phyloP scores from a whole-genome alignment of 345 rosid species.

The Eucalyptus brandiana region DNA sequence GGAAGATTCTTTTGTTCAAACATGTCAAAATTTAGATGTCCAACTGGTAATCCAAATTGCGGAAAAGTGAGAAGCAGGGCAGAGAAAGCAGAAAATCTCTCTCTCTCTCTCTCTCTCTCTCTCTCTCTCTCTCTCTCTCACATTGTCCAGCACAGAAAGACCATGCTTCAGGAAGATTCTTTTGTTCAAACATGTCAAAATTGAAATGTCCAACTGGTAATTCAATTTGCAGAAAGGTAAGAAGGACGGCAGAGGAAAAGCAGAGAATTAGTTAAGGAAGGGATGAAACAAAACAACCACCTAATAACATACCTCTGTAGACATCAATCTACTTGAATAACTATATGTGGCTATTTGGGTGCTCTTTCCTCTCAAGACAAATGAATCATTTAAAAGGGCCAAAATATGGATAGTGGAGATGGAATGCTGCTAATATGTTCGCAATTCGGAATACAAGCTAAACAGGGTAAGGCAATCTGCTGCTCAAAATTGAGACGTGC shows the following conservation, averaged over 20 bases:
- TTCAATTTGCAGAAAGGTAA: neutral
- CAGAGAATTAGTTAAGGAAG: neutral
- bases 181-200: neutral
- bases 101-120: no score
- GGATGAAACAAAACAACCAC: neutral
- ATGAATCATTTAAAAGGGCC: neutral
- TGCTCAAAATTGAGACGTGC: neutral
- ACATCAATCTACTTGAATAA: neutral
- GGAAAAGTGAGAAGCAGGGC: neutral
- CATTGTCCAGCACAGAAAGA: neutral
- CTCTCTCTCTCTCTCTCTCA: neutral
- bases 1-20: neutral
- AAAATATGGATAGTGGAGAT: neutral
- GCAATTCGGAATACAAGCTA: neutral
- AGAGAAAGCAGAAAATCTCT: neutral
- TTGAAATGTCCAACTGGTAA: neutral
- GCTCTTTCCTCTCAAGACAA: neutral
- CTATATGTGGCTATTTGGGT: neutral
- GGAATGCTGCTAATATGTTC: neutral
- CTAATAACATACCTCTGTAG: neutral
- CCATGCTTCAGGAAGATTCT: neutral
- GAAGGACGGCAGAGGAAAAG: neutral
- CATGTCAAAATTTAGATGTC: neutral
- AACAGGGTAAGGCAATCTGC: neutral
- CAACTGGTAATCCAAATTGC: neutral